Percentiles rank a stretch among this genome's conserved stretches.
phyloP scores from a whole-genome alignment of 2,329 filamentous ascomycete genomes.

The Monosporascus cannonballus region DNA sequence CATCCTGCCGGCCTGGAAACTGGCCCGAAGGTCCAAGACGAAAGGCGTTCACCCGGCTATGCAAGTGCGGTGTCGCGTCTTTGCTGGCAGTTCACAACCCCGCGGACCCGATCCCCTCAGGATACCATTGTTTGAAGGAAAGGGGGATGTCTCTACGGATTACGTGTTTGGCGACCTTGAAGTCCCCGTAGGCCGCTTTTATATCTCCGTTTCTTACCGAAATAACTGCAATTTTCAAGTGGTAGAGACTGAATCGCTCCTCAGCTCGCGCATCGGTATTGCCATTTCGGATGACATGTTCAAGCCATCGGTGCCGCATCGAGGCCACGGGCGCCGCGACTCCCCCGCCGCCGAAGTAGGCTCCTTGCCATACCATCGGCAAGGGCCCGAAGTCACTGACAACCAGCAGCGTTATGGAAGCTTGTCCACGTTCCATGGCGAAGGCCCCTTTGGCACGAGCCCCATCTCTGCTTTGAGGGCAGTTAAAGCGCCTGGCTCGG shows the following conservation, averaged over 20 bases:
- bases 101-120: slow-evolving; percentile 62
- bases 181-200: slow-evolving; percentile 78
- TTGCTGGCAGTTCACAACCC: slow-evolving; percentile 51
- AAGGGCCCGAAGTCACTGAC: slow-evolving; percentile 44
- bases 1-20: slow-evolving; percentile 80
- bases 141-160: slow-evolving; percentile 60
- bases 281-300: slow-evolving; percentile 85
- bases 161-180: slow-evolving; percentile 81
- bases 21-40: slow-evolving; percentile 64
- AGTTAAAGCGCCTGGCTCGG: slow-evolving; percentile 55
- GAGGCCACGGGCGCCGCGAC: slow-evolving; percentile 34
- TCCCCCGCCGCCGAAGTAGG: slow-evolving; percentile 51
- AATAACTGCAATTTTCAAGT: slow-evolving; percentile 86
- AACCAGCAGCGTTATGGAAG: slow-evolving; percentile 81
- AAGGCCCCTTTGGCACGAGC: slow-evolving; percentile 70
- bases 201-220: slow-evolving; percentile 76
- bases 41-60: slow-evolving; percentile 65
- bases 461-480: slow-evolving; percentile 78
- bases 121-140: slow-evolving; percentile 61
- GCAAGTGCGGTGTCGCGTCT: slow-evolving; percentile 74
- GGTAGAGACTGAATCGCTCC: slow-evolving; percentile 81
- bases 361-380: slow-evolving; percentile 65
- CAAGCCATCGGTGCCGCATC: slow-evolving; percentile 65
- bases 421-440: slow-evolving; percentile 83
- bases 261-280: slow-evolving; percentile 84